These are phyloP conservation scores for Rhamnella rubrinervis DNA, from an alignment of 331 rosid genomes.

Conservation along the genomic window DNA sequence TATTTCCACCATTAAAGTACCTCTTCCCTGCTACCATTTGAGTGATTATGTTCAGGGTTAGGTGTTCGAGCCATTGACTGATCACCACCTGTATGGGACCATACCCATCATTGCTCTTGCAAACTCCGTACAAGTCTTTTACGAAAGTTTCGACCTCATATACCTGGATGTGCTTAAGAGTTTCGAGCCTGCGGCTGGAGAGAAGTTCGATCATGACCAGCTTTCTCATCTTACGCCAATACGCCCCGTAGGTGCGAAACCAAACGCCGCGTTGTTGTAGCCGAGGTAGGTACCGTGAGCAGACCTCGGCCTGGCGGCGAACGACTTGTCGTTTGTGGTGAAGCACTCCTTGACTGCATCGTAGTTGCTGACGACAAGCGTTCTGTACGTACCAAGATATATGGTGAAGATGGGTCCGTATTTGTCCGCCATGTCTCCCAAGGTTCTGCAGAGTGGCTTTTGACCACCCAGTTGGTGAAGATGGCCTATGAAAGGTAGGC, in stretches of 20 bases:
- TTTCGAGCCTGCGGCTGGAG: constrained; percentile 46
- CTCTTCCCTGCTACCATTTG: constrained; percentile 54
- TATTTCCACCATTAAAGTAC: constrained; percentile 29
- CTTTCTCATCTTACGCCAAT: constrained; percentile 45
- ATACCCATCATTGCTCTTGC: constrained; percentile 10
- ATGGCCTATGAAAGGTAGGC: constrained; percentile 58
- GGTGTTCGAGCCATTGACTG: constrained; percentile 42
- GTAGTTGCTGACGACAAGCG: constrained; percentile 42
- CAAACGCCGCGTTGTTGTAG: constrained; percentile 48
- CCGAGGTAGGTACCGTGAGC: constrained; percentile 45
- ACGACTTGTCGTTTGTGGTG: constrained; percentile 42
- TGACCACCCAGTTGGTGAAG: constrained; percentile 38
- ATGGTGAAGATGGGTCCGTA: constrained; percentile 55
- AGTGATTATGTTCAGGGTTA: constrained; percentile 41
- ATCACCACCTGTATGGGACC: constrained; percentile 28
- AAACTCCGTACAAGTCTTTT: constrained; percentile 14
- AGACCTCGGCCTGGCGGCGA: constrained; percentile 47
- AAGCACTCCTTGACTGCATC: constrained; percentile 56
- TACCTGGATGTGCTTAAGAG: constrained; percentile 22
- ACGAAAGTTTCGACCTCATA: constrained; percentile 33
- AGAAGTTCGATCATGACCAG: constrained; percentile 43
- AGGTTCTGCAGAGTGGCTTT: constrained; percentile 37
- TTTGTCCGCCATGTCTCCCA: constrained; percentile 52
- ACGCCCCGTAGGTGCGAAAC: constrained; percentile 41
- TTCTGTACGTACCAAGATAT: constrained; percentile 38